These are phyloP conservation scores for Pestalotiopsis sp. DNA, from an alignment of 2,329 filamentous ascomycete species.

Conservation along the genomic window DNA sequence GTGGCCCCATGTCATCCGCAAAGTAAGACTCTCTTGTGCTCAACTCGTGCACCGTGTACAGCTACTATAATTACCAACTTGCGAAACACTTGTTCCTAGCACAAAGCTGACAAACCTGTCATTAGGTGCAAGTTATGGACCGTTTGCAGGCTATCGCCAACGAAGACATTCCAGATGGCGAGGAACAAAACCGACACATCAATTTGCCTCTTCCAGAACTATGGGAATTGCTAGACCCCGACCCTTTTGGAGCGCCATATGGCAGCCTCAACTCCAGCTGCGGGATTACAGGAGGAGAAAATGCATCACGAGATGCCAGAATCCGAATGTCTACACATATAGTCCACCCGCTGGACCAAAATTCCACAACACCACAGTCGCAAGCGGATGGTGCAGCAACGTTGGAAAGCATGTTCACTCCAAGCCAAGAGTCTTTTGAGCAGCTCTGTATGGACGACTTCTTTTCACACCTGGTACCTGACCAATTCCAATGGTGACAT, in stretches of 20 bases:
- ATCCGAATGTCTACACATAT: not conserved
- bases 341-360: not conserved
- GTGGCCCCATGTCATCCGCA: not conserved
- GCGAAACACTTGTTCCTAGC: not conserved
- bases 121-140: not conserved
- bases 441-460: not conserved
- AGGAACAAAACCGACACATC: not conserved
- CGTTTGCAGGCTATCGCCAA: not conserved
- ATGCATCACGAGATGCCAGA: not conserved
- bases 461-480: not conserved
- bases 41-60: too few species aligned
- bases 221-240: not conserved
- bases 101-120: not conserved
- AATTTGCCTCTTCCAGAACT: not conserved
- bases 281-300: not conserved
- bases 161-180: not conserved
- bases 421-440: not conserved
- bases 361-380: not conserved
- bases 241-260: not conserved
- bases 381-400: not conserved
- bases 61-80: too few species aligned
- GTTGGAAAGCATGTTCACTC: not conserved
- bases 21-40: not conserved
- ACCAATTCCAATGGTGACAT: not conserved
- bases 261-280: not conserved